Evolutionary conservation across 495 filamentous ascomycete species (phyloP).

Genomic region (Parathielavia hyrcaniae): DNA sequence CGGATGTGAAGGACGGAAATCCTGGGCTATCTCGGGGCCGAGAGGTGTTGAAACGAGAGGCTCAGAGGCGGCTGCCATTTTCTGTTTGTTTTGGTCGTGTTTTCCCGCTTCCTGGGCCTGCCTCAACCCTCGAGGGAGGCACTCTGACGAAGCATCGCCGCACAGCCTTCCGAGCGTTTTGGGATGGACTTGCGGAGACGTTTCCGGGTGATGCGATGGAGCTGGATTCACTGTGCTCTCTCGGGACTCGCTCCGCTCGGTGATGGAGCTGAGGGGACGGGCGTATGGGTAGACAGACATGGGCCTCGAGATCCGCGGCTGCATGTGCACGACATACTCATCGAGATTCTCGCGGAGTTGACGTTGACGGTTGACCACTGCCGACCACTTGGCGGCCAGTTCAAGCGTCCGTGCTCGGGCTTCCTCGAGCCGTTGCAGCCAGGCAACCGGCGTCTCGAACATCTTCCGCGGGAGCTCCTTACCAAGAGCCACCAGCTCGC

Average conservation of each 20-base stretch:
- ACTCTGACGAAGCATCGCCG: neutral
- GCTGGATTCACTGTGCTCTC: no score
- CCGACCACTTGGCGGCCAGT: constrained; percentile 1
- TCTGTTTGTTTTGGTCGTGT: neutral
- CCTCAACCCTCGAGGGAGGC: neutral
- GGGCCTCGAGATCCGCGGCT: neutral
- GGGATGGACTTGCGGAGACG: constrained; percentile 4
- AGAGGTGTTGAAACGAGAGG: neutral
- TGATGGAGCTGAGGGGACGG: neutral
- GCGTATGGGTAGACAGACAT: constrained; percentile 3
- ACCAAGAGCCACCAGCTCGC: constrained; percentile 13
- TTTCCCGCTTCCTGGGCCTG: no score
- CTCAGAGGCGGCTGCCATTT: neutral
- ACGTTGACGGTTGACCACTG: neutral
- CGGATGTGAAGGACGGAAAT: neutral
- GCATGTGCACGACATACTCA: neutral
- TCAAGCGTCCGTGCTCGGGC: neutral
- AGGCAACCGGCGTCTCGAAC: neutral
- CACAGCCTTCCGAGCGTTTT: constrained; percentile 13
- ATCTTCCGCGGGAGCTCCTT: neutral
- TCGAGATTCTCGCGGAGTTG: neutral
- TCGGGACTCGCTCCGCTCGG: neutral
- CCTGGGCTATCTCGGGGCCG: neutral
- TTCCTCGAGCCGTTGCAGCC: constrained; percentile 8
- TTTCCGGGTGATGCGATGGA: no score